phyloP scores from a whole-genome alignment of 306 rosid genomes.

The Cucurbita argyrosperma region DNA sequence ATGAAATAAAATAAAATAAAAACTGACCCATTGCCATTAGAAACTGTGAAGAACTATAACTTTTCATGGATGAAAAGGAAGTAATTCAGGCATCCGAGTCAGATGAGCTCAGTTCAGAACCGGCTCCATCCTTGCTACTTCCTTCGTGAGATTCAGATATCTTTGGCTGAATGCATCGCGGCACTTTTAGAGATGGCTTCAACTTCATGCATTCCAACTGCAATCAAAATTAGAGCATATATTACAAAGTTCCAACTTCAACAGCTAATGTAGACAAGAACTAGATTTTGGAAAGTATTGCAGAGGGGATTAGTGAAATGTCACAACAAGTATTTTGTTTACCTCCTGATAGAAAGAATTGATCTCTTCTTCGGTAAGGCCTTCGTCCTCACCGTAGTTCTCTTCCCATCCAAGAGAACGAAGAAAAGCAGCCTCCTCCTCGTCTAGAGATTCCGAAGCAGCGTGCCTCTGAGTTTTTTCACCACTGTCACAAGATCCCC shows the following conservation, averaged over 20 bases:
- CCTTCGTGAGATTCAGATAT: conserved; percentile 48
- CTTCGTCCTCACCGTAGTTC: conserved; percentile 77
- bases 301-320: not conserved
- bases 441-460: conserved; percentile 52
- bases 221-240: conserved; percentile 6
- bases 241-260: not conserved
- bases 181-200: conserved; percentile 39
- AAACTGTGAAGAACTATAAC: conserved; percentile 39
- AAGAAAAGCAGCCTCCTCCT: conserved; percentile 92
- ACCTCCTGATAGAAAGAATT: conserved; percentile 66
- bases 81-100: conserved; percentile 65
- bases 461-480: conserved; percentile 20
- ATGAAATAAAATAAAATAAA: conserved; percentile 15
- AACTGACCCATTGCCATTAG: conserved; percentile 61
- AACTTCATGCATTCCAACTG: conserved; percentile 51
- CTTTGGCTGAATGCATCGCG: conserved; percentile 61
- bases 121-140: conserved; percentile 46
- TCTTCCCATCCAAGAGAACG: conserved; percentile 99
- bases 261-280: not conserved
- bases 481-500: conserved; percentile 20
- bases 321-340: conserved; percentile 1
- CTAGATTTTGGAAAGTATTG: not conserved
- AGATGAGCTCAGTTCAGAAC: conserved; percentile 55
- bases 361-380: conserved; percentile 95
- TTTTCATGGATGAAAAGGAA: conserved; percentile 22